Base-by-base conservation (phyloP, 2,329 filamentous ascomycete genomes). In the Dothideomycetes sp. region DNA sequence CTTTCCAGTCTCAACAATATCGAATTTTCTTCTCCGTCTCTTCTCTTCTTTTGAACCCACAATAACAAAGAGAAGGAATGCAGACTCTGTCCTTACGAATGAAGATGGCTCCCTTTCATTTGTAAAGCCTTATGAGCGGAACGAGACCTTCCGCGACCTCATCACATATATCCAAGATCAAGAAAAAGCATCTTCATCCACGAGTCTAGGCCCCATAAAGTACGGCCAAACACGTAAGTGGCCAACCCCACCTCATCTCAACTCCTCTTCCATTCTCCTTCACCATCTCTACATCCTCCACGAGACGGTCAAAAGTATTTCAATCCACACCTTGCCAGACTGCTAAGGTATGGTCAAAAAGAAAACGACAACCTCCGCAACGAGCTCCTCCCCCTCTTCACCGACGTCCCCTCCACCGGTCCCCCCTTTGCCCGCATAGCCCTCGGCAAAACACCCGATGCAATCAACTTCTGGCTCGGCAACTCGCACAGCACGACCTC, bases 391-490 rank as follows among this genome's bases (percentile, higher is more conserved):
- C 51, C 66, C 1, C 69, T 91, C 2, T 77, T 79, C 53, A 52
- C 63, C 1, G 72, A 84, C 48, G 74, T 85, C 0, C 79, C 77
- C 9, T 58, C 58, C 3, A 15, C 24, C 9, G 70, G 73, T 40
- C 77, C 89, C 34, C 71, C 80, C 1, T 91, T 83, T 56, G 84
- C 83, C 0, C 73, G 79, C 19, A 77, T 85, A 45, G 83, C 83
- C 0, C 72, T 89, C 0, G 64, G 72, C 30, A 66, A 70, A 36
- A 53, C 62, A 0, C 81, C 84, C 0, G 84, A 91, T 46, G 84
- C 84, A 11, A 73, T 86, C 45, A 91, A 91, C 54, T 69, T 91
- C 52, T 89, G 84, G 84, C 77, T 91, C 36, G 84, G 84, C 39
- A 83, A 84, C 60, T 75, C 75, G 1, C 67, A 66, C 29, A 83